Evolutionary conservation across 2,329 filamentous ascomycete species (phyloP).

Genomic region (Colletotrichum falcatum): DNA sequence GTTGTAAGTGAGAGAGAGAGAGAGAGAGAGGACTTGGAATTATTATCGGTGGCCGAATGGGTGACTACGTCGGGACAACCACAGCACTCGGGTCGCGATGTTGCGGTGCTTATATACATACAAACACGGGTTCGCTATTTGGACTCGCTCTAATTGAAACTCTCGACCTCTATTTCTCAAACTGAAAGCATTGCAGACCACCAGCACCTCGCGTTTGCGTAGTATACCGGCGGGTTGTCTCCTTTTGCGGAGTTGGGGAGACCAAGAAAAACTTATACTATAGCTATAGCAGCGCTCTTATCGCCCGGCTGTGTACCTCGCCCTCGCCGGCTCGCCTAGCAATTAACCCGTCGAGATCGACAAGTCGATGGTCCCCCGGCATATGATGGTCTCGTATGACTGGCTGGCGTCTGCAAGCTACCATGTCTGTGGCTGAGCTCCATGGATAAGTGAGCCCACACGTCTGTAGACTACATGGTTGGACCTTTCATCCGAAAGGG

Average conservation of each 20-base stretch:
- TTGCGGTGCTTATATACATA: constrained; percentile 14
- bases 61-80: neutral
- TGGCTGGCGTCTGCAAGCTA: too few relatives aligned
- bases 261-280: constrained; percentile 9
- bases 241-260: constrained; percentile 19
- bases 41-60: neutral
- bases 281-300: constrained; percentile 16
- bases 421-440: too few relatives aligned
- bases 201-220: constrained; percentile 32
- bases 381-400: too few relatives aligned
- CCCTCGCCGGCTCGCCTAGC: too few relatives aligned
- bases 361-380: too few relatives aligned
- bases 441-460: too few relatives aligned
- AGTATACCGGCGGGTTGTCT: neutral
- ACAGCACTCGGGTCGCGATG: neutral
- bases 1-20: neutral
- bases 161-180: neutral
- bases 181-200: neutral
- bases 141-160: neutral
- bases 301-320: too few relatives aligned
- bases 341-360: too few relatives aligned
- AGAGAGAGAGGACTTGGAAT: too few relatives aligned
- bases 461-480: too few relatives aligned
- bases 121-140: neutral
- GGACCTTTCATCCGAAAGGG: too few relatives aligned